Evolutionary conservation across 2,329 filamentous ascomycete species (phyloP).

Genomic region (Apiospora marii): DNA sequence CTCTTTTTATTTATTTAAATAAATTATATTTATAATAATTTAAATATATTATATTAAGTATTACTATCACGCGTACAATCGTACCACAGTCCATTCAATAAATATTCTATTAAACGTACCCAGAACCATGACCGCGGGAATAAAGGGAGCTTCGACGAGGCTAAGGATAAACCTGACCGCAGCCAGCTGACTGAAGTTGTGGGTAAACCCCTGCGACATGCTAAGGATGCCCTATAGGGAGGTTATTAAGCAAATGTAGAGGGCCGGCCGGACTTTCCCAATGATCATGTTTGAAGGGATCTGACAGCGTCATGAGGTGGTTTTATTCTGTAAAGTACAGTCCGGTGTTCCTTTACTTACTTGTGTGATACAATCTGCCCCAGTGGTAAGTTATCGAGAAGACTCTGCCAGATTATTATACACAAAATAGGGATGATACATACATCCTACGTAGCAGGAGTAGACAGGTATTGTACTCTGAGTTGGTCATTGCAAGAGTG

Average conservation of each 20-base stretch:
- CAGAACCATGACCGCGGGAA: slow-evolving; percentile 33
- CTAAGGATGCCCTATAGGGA: slow-evolving; percentile 38
- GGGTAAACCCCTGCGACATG: slow-evolving; percentile 43
- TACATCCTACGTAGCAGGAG: slow-evolving; percentile 31
- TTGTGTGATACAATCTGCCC: background rate
- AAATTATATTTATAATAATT: no score
- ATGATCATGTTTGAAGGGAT: slow-evolving; percentile 34
- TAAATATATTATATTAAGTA: no score
- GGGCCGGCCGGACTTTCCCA: slow-evolving; percentile 34
- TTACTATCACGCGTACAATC: no score
- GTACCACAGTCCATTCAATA: no score
- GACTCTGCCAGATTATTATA: background rate
- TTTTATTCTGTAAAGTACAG: background rate
- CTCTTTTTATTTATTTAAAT: no score
- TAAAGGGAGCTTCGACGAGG: slow-evolving; percentile 33
- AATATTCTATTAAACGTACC: no score
- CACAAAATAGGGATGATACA: background rate
- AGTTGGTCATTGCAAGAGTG: slow-evolving; percentile 27
- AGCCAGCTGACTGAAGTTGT: slow-evolving; percentile 33
- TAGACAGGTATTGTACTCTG: slow-evolving; percentile 31
- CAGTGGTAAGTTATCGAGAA: background rate
- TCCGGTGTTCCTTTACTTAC: background rate
- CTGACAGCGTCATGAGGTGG: slow-evolving; percentile 21
- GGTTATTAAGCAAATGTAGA: slow-evolving; percentile 36
- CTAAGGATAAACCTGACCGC: slow-evolving; percentile 33